phyloP scores from a whole-genome alignment of 1,284 basidiomycete species.

The Sutorius eximius region DNA sequence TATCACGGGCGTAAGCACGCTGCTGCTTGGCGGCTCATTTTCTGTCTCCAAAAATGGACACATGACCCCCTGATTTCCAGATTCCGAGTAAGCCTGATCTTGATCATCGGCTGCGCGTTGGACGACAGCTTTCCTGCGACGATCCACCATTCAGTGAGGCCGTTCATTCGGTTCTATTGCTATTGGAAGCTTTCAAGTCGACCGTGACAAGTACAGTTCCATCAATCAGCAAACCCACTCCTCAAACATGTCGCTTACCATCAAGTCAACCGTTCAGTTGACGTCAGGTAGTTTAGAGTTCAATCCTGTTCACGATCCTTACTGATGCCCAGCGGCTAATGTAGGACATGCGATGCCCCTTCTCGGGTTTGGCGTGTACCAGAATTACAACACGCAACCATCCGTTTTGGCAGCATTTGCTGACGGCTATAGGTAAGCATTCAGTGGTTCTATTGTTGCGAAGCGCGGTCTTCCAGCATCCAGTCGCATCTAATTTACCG shows the following conservation, averaged over 20 bases:
- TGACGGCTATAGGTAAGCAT: conserved; percentile 66
- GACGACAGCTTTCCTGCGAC: conserved; percentile 2
- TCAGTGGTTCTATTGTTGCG: conserved; percentile 16
- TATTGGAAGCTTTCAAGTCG: not conserved
- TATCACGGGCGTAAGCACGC: no score
- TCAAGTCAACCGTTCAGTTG: conserved; percentile 36
- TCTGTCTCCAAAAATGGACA: not conserved
- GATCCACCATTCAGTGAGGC: conserved; percentile 6
- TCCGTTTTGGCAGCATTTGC: conserved; percentile 70
- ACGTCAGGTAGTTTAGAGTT: conserved; percentile 37
- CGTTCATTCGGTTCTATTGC: conserved; percentile 1
- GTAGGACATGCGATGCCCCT: conserved; percentile 63
- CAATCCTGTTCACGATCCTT: not conserved
- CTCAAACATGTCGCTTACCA: conserved; percentile 28
- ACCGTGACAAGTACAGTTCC: not conserved
- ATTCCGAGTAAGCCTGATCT: not conserved
- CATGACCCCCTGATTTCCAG: conserved; percentile 5
- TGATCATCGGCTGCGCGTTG: not conserved
- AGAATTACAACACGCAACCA: conserved; percentile 58
- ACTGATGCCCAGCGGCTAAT: conserved; percentile 4
- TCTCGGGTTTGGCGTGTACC: conserved; percentile 83
- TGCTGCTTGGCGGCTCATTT: no score
- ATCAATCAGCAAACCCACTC: conserved; percentile 13
- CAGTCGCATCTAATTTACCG: not conserved
- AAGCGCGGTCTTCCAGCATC: not conserved